Conservation (phyloP, 495 filamentous ascomycete species). For the Durotheca rogersii region DNA sequence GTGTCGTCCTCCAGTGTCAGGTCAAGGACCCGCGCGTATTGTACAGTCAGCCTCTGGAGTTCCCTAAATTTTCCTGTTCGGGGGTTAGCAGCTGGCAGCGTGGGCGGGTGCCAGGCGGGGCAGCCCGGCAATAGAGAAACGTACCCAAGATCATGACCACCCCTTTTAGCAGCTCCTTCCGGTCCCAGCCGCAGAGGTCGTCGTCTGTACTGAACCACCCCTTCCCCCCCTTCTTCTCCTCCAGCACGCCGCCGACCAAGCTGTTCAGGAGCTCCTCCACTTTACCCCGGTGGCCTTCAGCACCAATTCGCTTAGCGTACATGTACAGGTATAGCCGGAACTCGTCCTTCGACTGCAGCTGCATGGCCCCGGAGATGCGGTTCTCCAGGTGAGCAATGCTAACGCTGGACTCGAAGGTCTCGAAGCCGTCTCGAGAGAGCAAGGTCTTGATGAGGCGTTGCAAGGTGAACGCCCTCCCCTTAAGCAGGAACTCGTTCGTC, state of each 20-base stretch:
- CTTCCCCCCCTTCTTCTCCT: constrained; percentile 48
- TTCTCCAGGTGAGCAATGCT: constrained; percentile 96
- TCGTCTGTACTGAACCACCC: constrained; percentile 62
- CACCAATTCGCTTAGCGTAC: constrained; percentile 93
- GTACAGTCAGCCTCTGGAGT: constrained; percentile 85
- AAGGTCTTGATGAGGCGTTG: constrained; percentile 86
- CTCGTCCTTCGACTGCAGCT: constrained; percentile 83
- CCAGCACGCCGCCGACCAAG: constrained; percentile 70
- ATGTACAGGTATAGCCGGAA: constrained; percentile 89
- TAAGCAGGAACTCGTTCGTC: constrained; percentile 86
- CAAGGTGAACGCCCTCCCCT: constrained; percentile 83
- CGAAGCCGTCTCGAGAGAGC: constrained; percentile 82
- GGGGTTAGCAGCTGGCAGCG: constrained; percentile 35
- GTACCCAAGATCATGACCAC: constrained; percentile 91
- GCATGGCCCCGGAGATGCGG: constrained; percentile 82
- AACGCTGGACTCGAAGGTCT: constrained; percentile 85
- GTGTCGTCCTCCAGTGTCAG: constrained; percentile 59
- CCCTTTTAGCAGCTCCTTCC: constrained; percentile 79
- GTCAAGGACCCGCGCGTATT: constrained; percentile 75
- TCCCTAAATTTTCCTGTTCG: constrained; percentile 87
- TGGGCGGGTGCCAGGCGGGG: constrained; percentile 8
- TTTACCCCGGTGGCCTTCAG: constrained; percentile 81
- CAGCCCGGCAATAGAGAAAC: constrained; percentile 36
- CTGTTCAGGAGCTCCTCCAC: constrained; percentile 86
- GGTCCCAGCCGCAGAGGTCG: constrained; percentile 83